These are phyloP conservation scores for Populus nigra DNA, from an alignment of 345 rosid genomes.

Conservation along the genomic window DNA sequence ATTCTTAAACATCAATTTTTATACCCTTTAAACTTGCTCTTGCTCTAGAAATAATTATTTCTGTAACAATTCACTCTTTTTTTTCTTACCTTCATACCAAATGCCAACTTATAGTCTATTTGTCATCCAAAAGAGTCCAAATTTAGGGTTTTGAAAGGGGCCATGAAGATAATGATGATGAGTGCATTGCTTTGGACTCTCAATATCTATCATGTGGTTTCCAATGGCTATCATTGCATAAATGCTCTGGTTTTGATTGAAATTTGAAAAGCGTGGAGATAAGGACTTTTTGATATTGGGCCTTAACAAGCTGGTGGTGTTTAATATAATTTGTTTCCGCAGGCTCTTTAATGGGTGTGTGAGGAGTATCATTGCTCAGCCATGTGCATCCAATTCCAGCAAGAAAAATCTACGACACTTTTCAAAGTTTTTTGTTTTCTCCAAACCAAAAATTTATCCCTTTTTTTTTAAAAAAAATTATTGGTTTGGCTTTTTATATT, in stretches of 20 bases:
- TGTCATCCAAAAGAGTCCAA: background rate
- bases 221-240: background rate
- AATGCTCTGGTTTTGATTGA: background rate
- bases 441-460: background rate
- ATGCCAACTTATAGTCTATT: background rate
- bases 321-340: background rate
- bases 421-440: constrained; percentile 13
- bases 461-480: background rate
- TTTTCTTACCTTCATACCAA: too few species aligned
- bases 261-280: background rate
- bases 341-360: constrained; percentile 14
- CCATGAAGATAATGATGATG: background rate
- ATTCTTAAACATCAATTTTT: too few species aligned
- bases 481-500: background rate
- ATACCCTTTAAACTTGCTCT: too few species aligned
- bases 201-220: background rate
- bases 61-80: too few species aligned
- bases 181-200: background rate
- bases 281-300: background rate
- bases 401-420: constrained; percentile 25
- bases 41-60: too few species aligned
- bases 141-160: background rate
- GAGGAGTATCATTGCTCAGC: constrained; percentile 27
- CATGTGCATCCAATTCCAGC: constrained; percentile 42
- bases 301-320: background rate